phyloP scores from a whole-genome alignment of 305 asterid genomes.

The Solanum aculeatissimum region DNA sequence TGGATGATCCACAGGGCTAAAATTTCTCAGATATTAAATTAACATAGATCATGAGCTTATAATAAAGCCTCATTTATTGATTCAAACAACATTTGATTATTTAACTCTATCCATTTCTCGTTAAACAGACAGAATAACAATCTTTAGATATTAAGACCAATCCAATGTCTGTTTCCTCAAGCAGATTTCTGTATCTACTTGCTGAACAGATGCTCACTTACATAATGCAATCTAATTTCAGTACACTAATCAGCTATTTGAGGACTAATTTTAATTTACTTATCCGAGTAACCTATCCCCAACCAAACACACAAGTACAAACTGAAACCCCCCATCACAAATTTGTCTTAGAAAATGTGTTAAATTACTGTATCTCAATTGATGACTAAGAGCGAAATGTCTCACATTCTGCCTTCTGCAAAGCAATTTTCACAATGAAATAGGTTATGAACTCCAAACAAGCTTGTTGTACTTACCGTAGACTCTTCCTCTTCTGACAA shows the following conservation, averaged over 20 bases:
- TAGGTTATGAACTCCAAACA: background rate
- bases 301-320: background rate
- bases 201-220: background rate
- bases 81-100: background rate
- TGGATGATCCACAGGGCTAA: background rate
- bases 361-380: background rate
- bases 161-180: background rate
- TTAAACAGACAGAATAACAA: background rate
- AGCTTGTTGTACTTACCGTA: background rate
- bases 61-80: background rate
- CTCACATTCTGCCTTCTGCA: background rate
- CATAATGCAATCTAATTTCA: background rate
- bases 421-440: background rate
- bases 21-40: background rate
- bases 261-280: background rate
- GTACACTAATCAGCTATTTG: background rate
- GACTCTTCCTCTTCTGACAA: background rate
- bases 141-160: background rate
- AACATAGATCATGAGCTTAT: background rate
- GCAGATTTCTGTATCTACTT: background rate
- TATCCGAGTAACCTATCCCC: background rate
- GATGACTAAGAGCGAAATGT: background rate
- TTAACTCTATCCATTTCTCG: background rate
- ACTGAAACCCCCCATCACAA: background rate
- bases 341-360: background rate